These are phyloP conservation scores for Galeopsis tetrahit DNA, from an alignment of 257 asterid species.

Conservation along the genomic window DNA sequence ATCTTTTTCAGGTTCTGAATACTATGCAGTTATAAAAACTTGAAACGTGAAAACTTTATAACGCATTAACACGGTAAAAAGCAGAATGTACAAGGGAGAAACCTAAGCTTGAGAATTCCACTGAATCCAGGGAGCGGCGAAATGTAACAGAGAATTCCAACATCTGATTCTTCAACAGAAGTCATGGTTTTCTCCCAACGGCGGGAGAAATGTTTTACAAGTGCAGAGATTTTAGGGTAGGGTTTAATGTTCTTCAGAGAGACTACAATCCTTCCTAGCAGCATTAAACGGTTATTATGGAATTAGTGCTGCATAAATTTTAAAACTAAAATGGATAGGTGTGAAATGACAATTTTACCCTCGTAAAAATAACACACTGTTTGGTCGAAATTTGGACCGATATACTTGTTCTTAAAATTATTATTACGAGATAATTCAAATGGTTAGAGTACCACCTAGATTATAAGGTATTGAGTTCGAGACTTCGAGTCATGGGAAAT, in stretches of 20 bases:
- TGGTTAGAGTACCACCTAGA: too few species aligned
- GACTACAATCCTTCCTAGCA: neutral
- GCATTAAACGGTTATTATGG: slow-evolving; percentile 5
- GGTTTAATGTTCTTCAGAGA: slow-evolving; percentile 32
- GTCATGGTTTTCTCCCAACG: slow-evolving; percentile 41
- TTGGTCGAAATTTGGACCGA: too few species aligned
- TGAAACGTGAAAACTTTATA: slow-evolving; percentile 1
- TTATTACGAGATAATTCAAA: too few species aligned
- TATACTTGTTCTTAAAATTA: too few species aligned
- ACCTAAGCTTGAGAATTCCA: slow-evolving; percentile 94
- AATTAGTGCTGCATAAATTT: too few species aligned
- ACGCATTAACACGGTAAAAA: neutral
- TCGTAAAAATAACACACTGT: too few species aligned
- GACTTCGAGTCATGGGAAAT: too few species aligned
- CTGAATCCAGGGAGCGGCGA: slow-evolving; percentile 83
- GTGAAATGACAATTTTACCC: too few species aligned
- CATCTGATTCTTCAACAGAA: slow-evolving; percentile 72
- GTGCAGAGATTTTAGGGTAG: slow-evolving; percentile 20
- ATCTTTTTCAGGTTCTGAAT: neutral
- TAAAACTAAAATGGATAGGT: too few species aligned
- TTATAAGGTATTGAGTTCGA: too few species aligned
- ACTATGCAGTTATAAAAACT: neutral
- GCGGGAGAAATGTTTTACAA: slow-evolving; percentile 29
- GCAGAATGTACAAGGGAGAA: neutral
- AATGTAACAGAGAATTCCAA: slow-evolving; percentile 82